These are phyloP conservation scores for Russula brevipes DNA, from an alignment of 768 basidiomycete genomes.

Conservation along the genomic window DNA sequence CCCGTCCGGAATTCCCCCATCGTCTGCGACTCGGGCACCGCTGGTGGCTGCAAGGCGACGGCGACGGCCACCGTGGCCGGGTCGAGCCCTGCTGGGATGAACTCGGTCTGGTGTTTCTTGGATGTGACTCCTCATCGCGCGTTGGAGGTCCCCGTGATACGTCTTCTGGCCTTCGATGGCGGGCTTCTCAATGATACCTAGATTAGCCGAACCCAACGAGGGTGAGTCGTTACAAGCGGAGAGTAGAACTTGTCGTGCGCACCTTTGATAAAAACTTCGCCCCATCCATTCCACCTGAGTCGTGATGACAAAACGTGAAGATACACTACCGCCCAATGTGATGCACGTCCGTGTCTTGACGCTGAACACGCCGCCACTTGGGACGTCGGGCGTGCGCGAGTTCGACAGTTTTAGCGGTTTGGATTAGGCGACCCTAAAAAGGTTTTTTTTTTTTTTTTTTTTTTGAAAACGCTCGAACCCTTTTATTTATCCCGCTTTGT, in stretches of 20 bases:
- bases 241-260: too few species aligned
- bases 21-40: constrained; percentile 26
- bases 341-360: constrained; percentile 95
- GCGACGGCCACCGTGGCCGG: constrained; percentile 46
- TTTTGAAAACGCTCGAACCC: too few species aligned
- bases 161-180: constrained; percentile 87
- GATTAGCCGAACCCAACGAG: neutral
- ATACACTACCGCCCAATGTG: constrained; percentile 82
- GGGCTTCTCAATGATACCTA: constrained; percentile 91
- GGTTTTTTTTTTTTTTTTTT: too few species aligned
- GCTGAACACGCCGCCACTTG: constrained; percentile 85
- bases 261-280: constrained; percentile 95
- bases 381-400: constrained; percentile 91
- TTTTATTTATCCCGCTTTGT: too few species aligned
- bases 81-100: constrained; percentile 78
- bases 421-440: too few species aligned
- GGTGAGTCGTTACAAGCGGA: too few species aligned
- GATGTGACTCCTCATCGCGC: constrained; percentile 84
- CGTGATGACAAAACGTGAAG: constrained; percentile 78
- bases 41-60: constrained; percentile 37
- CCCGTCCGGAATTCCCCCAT: constrained; percentile 21
- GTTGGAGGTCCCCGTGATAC: constrained; percentile 80
- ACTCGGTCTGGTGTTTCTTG: constrained; percentile 84
- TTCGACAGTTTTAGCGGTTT: too few species aligned
- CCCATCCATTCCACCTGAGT: constrained; percentile 96